Base-by-base conservation (phyloP, 805 yeast species). In the Sungouiella blattae region DNA sequence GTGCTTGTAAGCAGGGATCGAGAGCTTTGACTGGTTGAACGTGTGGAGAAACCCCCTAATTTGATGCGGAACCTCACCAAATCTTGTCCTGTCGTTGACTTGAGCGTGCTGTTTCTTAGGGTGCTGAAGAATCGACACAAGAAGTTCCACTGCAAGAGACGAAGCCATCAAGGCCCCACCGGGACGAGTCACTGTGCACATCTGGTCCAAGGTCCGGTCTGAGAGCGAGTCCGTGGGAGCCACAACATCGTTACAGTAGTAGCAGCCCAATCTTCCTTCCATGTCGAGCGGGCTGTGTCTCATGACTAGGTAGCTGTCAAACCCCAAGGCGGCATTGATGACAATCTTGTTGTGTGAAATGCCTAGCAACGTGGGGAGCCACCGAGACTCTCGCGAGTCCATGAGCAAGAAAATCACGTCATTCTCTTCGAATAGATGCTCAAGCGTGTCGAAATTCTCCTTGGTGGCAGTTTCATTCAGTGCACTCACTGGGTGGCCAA, bases 151-250 rank as follows among this genome's bases (percentile, higher is more conserved):
- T 0, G 95, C 95, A 24, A 81, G 63, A 0, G 96, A 78, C 0
- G 95, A 76, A 0, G 98, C 97, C 60, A 87, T 64, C 49, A 84
- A 64, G 0, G 99, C 96, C 1, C 84, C 89, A 0, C 99, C 98
- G 0, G 99, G 98, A 26, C 98, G 69, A 0, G 98, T 93, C 1
- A 93, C 98, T 0, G 99, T 93, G 54, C 99, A 93, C 97, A 93
- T 93, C 59, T 93, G 98, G 60, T 93, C 99, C 37, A 93, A 64
- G 0, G 97, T 85, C 33, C 95, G 70, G 52, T 88, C 95, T 0
- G 86, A 71, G n/a, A 87, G 62, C 39, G 95, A 83, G 55, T 93
- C 95, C 2, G 78, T 68, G 0, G 99, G 98, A 0, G 97, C 98
- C 34, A 87, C 87, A 6, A 93, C 89, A 55, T 93, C 98, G 55